These are phyloP conservation scores for Plantago rigida DNA, from an alignment of 305 asterid species.

Conservation along the genomic window DNA sequence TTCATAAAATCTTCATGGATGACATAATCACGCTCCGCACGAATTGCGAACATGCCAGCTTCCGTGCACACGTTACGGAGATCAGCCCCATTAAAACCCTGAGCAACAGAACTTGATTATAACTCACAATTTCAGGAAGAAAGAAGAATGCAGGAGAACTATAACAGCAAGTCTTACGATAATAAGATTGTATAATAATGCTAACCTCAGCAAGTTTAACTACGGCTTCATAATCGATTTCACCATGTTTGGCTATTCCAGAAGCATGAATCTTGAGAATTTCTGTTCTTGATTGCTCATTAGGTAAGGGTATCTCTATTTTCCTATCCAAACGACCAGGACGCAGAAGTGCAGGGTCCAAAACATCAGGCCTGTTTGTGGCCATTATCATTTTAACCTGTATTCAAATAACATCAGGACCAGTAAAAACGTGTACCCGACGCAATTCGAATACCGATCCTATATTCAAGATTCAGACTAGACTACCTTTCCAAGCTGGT, in stretches of 20 bases:
- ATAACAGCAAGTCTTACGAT: neutral
- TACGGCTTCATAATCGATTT: conserved; percentile 91
- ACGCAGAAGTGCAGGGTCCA: conserved; percentile 92
- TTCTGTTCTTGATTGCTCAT: conserved; percentile 93
- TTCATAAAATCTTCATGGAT: conserved; percentile 98
- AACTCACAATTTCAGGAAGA: neutral
- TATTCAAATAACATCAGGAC: conserved; percentile 20
- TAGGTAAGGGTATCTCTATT: conserved; percentile 79
- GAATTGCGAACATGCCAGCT: conserved; percentile 78
- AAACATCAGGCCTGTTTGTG: conserved; percentile 82
- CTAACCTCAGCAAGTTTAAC: conserved; percentile 92
- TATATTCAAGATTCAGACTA: neutral
- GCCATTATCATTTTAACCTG: conserved; percentile 96
- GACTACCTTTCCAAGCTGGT: conserved; percentile 76
- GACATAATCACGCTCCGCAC: conserved; percentile 89
- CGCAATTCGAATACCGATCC: too few relatives aligned
- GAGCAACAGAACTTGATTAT: conserved; percentile 21
- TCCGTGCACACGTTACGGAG: conserved; percentile 79
- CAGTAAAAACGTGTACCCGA: neutral
- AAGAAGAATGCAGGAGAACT: too few relatives aligned
- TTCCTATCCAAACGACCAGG: conserved; percentile 90
- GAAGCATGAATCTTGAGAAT: conserved; percentile 86
- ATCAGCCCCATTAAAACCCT: conserved; percentile 89
- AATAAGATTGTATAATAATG: neutral
- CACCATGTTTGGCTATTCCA: conserved; percentile 96